A percentile compares a stretch with the other conserved stretches of the same genome.
These are phyloP conservation scores for Neonectria hederae DNA, from an alignment of 2,329 filamentous ascomycete species.

Conservation along the genomic window DNA sequence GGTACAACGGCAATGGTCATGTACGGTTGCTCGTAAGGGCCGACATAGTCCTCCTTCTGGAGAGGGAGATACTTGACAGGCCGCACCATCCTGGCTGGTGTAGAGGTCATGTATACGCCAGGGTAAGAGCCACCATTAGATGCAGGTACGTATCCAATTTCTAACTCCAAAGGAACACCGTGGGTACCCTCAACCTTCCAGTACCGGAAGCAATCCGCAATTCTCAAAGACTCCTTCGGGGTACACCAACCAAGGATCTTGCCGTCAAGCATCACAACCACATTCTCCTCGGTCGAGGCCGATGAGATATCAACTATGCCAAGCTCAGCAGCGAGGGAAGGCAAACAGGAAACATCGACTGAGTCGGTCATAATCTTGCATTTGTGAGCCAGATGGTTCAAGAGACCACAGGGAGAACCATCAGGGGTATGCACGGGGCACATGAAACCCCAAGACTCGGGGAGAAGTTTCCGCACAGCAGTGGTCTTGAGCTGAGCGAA, in stretches of 20 bases:
- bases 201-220: conserved; percentile 87
- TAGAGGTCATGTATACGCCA: conserved; percentile 91
- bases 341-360: conserved; percentile 78
- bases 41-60: conserved; percentile 86
- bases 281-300: conserved; percentile 82
- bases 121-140: conserved; percentile 95
- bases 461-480: conserved; percentile 91
- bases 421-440: conserved; percentile 98
- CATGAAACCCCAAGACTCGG: conserved; percentile 97
- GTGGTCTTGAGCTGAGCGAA: conserved; percentile 98
- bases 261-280: conserved; percentile 91
- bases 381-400: conserved; percentile 96
- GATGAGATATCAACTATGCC: conserved; percentile 81
- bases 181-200: conserved; percentile 95
- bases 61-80: conserved; percentile 92
- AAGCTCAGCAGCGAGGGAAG: conserved; percentile 78
- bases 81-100: conserved; percentile 85
- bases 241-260: conserved; percentile 90
- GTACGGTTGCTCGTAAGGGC: conserved; percentile 95
- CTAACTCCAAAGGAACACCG: conserved; percentile 81
- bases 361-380: conserved; percentile 85
- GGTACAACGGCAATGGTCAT: conserved; percentile 97
- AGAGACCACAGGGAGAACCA: conserved; percentile 90
- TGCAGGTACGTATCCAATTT: conserved; percentile 90
- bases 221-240: conserved; percentile 80